Base-by-base conservation (phyloP, 1,284 basidiomycete species). In the Mycena citricolor region DNA sequence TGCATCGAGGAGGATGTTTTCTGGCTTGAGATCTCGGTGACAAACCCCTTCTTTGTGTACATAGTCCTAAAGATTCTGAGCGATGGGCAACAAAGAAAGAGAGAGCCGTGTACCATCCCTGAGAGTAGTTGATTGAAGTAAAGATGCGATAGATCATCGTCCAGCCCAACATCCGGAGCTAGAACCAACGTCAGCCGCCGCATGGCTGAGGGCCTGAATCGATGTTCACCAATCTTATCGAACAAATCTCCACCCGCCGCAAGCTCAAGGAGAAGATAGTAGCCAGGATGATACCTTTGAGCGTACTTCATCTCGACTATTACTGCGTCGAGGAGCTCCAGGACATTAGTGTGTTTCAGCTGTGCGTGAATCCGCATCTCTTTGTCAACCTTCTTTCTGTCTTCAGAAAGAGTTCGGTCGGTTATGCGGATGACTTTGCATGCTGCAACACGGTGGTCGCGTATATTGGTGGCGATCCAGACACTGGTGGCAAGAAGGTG, bases 1-100 rank as follows among this genome's bases (percentile, higher is more conserved):
- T 0, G 77, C 77, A 47, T 92, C 87, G 3, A 97, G 77, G 2
- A 97, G 76, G 2, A 97, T 63, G 58, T 99, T 99, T 64, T 98
- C 95, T 0, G 95, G 95, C 64, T 99, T 99, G 44, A 99, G 77
- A 59, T 99, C 95, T 29, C 95, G 83, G 63, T 99, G 95, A 56
- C 90, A 94, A 24, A 98, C 90, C 32, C 94, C 95, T 69, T 92
- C 84, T 5, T 64, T 66, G 60, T 99, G 95, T 46, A 97, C 88
- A 65, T 86, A 92, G 38, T 76, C 68, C 84, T 95, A 58, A 43
- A 33, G 54, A 44, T 30, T 59, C 29, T 46, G 48, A 33, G 39
- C 35, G 16, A 29, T 37, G 16, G 21, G 29, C 33, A 32, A n/a
- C 11, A 36, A 22, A 13, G 21, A 39, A 32, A 21, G n/a, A 44